phyloP scores from a whole-genome alignment of 2,329 filamentous ascomycete genomes.

The Tolypocladium ovalisporum region DNA sequence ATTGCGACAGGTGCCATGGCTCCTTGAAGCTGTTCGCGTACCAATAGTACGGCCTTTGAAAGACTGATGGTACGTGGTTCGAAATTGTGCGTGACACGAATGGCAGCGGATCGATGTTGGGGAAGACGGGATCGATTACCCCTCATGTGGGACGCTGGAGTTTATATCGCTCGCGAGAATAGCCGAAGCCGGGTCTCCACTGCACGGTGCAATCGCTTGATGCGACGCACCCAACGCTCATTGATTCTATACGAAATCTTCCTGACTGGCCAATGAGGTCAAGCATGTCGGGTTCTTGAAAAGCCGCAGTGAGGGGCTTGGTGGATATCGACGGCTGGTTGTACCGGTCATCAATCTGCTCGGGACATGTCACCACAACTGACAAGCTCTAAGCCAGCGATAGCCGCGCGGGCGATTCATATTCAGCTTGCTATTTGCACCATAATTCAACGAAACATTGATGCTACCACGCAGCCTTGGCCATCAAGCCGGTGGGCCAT shows the following conservation, averaged over 20 bases:
- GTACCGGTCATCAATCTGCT: not conserved
- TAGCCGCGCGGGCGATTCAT: not conserved
- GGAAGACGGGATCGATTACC: not conserved
- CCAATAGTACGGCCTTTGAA: conserved; percentile 1
- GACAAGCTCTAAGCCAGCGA: not conserved
- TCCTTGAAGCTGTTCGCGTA: conserved; percentile 10
- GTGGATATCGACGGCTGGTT: not conserved
- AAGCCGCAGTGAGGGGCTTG: not conserved
- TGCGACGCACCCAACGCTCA: not conserved
- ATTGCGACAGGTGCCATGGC: conserved; percentile 18
- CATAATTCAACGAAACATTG: not conserved
- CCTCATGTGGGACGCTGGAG: not conserved
- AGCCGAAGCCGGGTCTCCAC: not conserved
- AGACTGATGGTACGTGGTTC: not conserved
- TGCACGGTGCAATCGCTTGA: not conserved
- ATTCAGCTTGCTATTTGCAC: not conserved
- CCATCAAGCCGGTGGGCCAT: conserved; percentile 45
- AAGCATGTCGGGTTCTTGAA: not conserved
- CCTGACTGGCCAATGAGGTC: not conserved
- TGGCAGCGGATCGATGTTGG: not conserved
- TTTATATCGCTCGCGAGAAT: not conserved
- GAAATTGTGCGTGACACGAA: not conserved
- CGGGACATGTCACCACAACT: too few relatives aligned
- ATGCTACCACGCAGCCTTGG: conserved; percentile 44
- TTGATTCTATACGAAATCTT: not conserved